Evolutionary conservation across 257 asterid genomes (phyloP).

Genomic region (Phtheirospermum japonicum): DNA sequence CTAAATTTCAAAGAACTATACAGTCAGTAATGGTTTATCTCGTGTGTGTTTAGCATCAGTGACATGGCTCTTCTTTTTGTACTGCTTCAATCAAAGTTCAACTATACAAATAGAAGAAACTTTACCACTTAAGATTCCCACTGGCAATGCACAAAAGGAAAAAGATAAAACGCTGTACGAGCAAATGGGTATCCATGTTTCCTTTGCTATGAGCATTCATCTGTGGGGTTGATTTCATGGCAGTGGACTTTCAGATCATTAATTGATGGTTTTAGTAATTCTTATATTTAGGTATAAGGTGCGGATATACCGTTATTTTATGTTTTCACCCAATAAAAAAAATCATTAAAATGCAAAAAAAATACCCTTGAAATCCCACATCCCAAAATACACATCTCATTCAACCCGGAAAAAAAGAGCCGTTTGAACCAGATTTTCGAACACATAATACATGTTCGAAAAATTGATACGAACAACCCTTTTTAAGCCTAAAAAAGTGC

Average conservation of each 20-base stretch:
- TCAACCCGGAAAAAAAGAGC: no score
- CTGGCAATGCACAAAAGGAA: neutral
- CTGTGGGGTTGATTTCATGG: neutral
- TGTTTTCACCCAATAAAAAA: no score
- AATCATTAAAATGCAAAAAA: no score
- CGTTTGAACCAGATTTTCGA: no score
- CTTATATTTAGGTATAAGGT: neutral
- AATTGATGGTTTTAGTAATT: slow-evolving; percentile 16
- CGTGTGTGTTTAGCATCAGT: slow-evolving; percentile 4
- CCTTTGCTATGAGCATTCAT: neutral
- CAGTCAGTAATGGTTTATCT: neutral
- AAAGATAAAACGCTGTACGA: neutral
- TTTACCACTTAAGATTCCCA: neutral
- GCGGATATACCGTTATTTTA: no score
- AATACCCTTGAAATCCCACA: no score
- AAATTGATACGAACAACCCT: no score
- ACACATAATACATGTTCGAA: no score
- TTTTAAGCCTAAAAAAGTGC: no score
- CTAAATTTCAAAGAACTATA: neutral
- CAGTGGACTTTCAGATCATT: neutral
- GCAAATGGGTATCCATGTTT: neutral
- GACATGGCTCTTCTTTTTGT: neutral
- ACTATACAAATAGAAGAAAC: neutral
- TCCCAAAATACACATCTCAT: no score
- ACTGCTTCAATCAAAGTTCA: neutral